A percentile compares a stretch with the other conserved stretches of the same genome.
phyloP scores from a whole-genome alignment of 257 asterid species.

The Nicotiana obtusifolia region DNA sequence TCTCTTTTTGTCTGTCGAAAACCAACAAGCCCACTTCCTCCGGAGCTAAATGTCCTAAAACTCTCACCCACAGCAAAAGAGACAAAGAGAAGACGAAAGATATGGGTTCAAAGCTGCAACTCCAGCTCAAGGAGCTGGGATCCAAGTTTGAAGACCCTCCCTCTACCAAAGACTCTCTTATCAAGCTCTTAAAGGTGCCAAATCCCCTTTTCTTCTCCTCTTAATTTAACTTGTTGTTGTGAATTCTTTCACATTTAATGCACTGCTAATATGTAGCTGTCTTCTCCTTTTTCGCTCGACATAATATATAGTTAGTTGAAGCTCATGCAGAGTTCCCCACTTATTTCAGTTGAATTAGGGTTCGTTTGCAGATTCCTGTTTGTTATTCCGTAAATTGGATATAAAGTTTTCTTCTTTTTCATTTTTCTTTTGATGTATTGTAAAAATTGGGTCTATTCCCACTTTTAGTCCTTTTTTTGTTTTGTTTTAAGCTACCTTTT shows the following conservation, averaged over 20 bases:
- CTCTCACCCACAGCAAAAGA: background rate
- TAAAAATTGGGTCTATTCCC: slow-evolving; percentile 7
- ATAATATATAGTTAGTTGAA: background rate
- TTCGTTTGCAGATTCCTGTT: slow-evolving; percentile 1
- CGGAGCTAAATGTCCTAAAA: slow-evolving; percentile 6
- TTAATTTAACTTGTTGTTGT: slow-evolving; percentile 13
- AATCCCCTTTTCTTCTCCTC: background rate
- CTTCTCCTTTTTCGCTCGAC: background rate
- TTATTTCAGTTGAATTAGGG: slow-evolving; percentile 29
- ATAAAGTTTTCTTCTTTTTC: background rate
- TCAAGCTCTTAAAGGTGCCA: slow-evolving; percentile 66
- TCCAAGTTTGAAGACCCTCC: slow-evolving; percentile 70
- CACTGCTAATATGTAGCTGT: background rate
- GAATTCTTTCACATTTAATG: background rate
- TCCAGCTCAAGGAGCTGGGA: slow-evolving; percentile 70
- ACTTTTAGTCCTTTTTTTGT: background rate
- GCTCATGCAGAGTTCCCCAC: background rate
- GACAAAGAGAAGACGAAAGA: background rate
- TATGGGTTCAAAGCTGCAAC: slow-evolving; percentile 69
- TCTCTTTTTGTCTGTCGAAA: background rate
- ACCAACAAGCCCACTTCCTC: background rate
- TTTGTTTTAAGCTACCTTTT: background rate
- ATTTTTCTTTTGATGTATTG: background rate
- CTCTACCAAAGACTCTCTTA: slow-evolving; percentile 65
- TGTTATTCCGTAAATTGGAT: background rate